phyloP scores from a whole-genome alignment of 805 yeast genomes.

The Starmerella stigmatis region DNA sequence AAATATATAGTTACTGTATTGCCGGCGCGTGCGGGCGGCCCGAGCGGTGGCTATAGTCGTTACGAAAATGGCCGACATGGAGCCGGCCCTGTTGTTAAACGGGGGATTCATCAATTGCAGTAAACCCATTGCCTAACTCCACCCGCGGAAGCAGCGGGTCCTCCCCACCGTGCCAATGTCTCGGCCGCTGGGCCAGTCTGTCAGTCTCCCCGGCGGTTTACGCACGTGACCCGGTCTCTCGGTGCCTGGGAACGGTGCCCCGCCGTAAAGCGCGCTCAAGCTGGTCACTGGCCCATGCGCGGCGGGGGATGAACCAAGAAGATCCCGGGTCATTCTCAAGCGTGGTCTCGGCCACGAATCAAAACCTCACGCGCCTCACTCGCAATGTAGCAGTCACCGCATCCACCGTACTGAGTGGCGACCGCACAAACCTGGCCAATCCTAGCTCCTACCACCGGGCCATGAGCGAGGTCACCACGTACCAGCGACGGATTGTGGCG shows the following conservation, averaged over 20 bases:
- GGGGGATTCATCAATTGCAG: too few relatives aligned
- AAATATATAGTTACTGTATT: too few relatives aligned
- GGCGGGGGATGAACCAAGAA: slow-evolving; percentile 19
- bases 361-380: slow-evolving; percentile 32
- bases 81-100: too few relatives aligned
- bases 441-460: slow-evolving; percentile 19
- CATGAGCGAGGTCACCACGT: slow-evolving; percentile 17
- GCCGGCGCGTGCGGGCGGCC: too few relatives aligned
- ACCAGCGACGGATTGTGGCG: slow-evolving; percentile 16
- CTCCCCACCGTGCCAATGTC: too few relatives aligned
- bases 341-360: slow-evolving; percentile 33
- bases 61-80: too few relatives aligned
- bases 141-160: too few relatives aligned
- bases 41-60: too few relatives aligned
- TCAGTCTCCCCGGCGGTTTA: too few relatives aligned
- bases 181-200: too few relatives aligned
- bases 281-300: neutral
- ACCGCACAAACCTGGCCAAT: slow-evolving; percentile 4
- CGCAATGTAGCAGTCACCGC: slow-evolving; percentile 34
- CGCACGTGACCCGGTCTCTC: too few relatives aligned
- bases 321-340: slow-evolving; percentile 27
- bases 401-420: slow-evolving; percentile 24
- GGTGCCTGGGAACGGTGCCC: neutral
- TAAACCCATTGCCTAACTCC: too few relatives aligned
- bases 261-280: neutral